These are phyloP conservation scores for Wickerhamomyces xylosicus DNA, from an alignment of 805 yeast species.

Conservation along the genomic window DNA sequence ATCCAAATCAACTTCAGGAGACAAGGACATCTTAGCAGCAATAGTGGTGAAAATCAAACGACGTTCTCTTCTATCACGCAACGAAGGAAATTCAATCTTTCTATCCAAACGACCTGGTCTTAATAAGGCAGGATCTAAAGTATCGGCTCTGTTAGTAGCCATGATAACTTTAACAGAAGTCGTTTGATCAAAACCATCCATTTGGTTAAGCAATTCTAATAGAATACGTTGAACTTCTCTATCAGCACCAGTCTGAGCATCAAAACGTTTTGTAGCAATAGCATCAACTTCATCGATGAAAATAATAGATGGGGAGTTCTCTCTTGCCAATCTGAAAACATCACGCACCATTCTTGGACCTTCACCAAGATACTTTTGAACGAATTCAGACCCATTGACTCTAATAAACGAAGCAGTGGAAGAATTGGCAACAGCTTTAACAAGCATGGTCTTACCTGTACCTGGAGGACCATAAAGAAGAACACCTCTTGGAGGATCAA, in stretches of 20 bases:
- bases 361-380: slow-evolving; percentile 96
- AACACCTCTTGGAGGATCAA: slow-evolving; percentile 98
- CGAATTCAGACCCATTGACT: slow-evolving; percentile 96
- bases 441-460: slow-evolving; percentile 98
- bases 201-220: slow-evolving; percentile 90
- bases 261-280: slow-evolving; percentile 97
- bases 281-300: slow-evolving; percentile 99
- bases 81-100: slow-evolving; percentile 93
- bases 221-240: slow-evolving; percentile 97
- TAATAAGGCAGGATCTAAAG: slow-evolving; percentile 93
- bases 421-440: slow-evolving; percentile 95
- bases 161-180: slow-evolving; percentile 94
- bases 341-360: slow-evolving; percentile 99
- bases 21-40: slow-evolving; percentile 94
- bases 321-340: slow-evolving; percentile 93
- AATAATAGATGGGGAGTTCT: slow-evolving; percentile 92
- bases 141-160: slow-evolving; percentile 99
- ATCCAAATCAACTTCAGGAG: slow-evolving; percentile 96
- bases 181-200: slow-evolving; percentile 98
- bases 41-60: slow-evolving; percentile 92
- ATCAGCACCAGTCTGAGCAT: slow-evolving; percentile 99
- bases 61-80: slow-evolving; percentile 96
- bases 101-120: slow-evolving; percentile 97
- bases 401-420: slow-evolving; percentile 94
- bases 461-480: slow-evolving; percentile 99